Conservation (phyloP, 345 rosid genomes). For the Boechera retrofracta region DNA sequence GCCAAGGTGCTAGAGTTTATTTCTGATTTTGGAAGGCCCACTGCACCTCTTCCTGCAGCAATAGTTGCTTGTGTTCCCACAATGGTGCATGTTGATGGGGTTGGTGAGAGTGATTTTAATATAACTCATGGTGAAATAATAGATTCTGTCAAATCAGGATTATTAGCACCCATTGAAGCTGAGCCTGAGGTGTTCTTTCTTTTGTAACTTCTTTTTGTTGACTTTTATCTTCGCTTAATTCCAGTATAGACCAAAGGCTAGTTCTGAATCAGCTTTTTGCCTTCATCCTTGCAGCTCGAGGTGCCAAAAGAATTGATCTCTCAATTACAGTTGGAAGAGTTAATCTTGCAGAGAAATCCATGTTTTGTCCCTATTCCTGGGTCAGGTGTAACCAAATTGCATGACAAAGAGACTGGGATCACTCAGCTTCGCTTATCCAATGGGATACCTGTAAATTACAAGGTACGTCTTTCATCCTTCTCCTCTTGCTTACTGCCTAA, state of each 20-base stretch:
- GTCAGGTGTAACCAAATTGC: constrained; percentile 55
- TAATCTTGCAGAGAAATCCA: constrained; percentile 68
- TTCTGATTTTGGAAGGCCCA: constrained; percentile 91
- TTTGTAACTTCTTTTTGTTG: constrained; percentile 28
- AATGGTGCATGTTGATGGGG: constrained; percentile 77
- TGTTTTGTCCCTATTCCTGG: constrained; percentile 65
- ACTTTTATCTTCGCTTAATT: constrained; percentile 20
- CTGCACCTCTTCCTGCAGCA: constrained; percentile 96
- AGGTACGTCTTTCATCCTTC: constrained; percentile 51
- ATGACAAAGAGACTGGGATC: constrained; percentile 90
- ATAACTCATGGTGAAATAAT: constrained; percentile 72
- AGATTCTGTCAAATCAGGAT: constrained; percentile 75
- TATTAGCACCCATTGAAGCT: constrained; percentile 87
- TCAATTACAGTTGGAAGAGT: constrained; percentile 65
- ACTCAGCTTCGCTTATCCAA: constrained; percentile 88
- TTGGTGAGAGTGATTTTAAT: constrained; percentile 87
- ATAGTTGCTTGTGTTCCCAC: constrained; percentile 98
- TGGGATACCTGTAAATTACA: constrained; percentile 89
- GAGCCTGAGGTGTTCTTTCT: constrained; percentile 86
- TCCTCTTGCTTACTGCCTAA: constrained; percentile 20
- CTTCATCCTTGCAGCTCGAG: constrained; percentile 74
- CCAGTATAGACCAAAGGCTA: constrained; percentile 19
- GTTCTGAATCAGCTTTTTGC: constrained; percentile 34
- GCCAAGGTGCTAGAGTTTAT: constrained; percentile 89
- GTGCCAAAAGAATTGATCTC: constrained; percentile 93